Evolutionary conservation across 106 monocot genomes (phyloP), one percentile per base, ranked within the genome.

Genomic region (Acorus gramineus): DNA sequence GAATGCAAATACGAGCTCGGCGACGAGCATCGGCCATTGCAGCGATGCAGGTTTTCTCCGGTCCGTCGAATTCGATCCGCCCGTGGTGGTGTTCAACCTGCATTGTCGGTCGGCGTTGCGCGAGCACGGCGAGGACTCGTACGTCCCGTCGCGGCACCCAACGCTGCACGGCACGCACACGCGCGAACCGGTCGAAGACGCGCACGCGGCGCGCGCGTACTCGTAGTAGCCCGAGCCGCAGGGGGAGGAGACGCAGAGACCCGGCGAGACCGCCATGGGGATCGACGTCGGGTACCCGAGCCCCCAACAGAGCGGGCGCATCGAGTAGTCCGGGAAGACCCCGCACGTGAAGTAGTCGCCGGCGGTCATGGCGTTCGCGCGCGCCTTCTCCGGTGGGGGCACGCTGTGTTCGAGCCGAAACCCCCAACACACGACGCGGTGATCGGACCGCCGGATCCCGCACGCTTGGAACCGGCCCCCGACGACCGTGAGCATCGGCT

Each of bases 311-410:
- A 78, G 49, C 4, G 98, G 83, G 55, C 59, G 50, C 13, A 89
- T 76, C 2, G 81, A 79, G 5, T 59, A 57, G 44, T 81, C 85
- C 0, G 85, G 85, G 11, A 78, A 48, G 10, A 98, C 79, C 0
- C 89, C 92, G 14, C 98, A 99, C 3, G 98, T 86, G 73, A 99
- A 99, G 71, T 99, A 99, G 49, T 99, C 98, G 5, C 98, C 98
- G 0, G 98, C 92, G 5, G 72, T 73, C 14, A 99, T 77, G 52
- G 66, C 83, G 55, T 81, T 78, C 11, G 89, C 61, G 68, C 70
- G 88, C 0, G 74, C 10, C 6, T 70, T 54, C 42, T 68, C 73
- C 0, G 92, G 98, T 11, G 98, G 85, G 0, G 89, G 80, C 3
- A 86, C 65, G 44, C 88, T 78, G 59, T 79, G 85, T 4, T 68